phyloP scores from a whole-genome alignment of 129 eudicot species.

The Kitagawia praeruptora region DNA sequence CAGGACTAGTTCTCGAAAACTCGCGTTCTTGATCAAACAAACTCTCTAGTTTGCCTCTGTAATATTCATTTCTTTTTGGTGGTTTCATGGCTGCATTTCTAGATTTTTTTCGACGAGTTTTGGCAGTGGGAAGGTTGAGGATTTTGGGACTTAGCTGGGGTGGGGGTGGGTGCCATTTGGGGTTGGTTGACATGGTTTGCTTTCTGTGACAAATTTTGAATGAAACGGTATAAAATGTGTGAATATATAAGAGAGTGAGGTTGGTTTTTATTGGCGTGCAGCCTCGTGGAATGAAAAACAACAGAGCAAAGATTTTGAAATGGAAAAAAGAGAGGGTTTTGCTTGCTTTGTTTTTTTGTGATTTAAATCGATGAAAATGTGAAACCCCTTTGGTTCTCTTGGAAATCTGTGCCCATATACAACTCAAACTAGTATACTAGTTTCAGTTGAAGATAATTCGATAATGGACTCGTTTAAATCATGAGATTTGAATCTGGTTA shows the following conservation, averaged over 20 bases:
- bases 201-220: constrained; percentile 33
- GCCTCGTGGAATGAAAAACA: constrained; percentile 46
- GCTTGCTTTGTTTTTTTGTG: background rate
- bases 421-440: background rate
- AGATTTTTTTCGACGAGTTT: constrained; percentile 46
- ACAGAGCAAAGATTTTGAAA: constrained; percentile 37
- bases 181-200: constrained; percentile 31
- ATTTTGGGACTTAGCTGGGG: constrained; percentile 72
- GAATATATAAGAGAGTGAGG: background rate
- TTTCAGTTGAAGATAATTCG: background rate
- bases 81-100: constrained; percentile 18
- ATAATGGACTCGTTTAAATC: too few relatives aligned
- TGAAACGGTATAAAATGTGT: constrained; percentile 15
- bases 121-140: constrained; percentile 72
- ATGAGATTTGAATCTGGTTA: too few relatives aligned
- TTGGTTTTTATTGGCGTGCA: constrained; percentile 29
- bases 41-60: constrained; percentile 43
- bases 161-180: constrained; percentile 62
- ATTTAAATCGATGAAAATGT: constrained; percentile 12
- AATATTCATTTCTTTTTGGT: constrained; percentile 8
- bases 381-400: background rate
- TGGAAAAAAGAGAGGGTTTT: background rate
- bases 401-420: background rate
- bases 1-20: constrained; percentile 24
- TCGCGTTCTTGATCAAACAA: constrained; percentile 59